Evolutionary conservation across 139 green algal species (phyloP), one percentile per base, ranked within the genome.

Genomic region (Ostreobium quekettii): DNA sequence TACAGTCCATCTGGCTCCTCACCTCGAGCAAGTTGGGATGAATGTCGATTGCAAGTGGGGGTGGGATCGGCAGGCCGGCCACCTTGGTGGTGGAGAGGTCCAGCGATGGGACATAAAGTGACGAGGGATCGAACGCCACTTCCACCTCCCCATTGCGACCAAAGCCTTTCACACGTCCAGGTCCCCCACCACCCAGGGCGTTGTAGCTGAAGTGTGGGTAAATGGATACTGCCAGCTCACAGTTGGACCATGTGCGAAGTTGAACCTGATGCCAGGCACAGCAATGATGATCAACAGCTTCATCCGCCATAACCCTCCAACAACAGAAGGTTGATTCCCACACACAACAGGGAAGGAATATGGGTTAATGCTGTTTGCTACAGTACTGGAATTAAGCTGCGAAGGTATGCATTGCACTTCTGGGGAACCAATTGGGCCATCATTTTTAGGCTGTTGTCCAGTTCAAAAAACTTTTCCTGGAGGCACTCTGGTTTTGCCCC

Each of bases 31-130:
- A 71, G 2, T 63, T 42, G 1, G 85, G 81, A 35, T 76, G 35
- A 56, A 95, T 90, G 15, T 61, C 76, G 28, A 95, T 95, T 57
- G 79, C 80, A 8, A 95, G 78, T 1, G 83, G 84, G 3, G 88
- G 88, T 26, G 82, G 84, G 66, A 95, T 80, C 8, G 88, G 88
- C 22, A 94, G 32, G 0, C 86, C 86, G 48, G 91, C 58, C 3
- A 95, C 73, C 6, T 42, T 78, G 1, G 86, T 75, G 3, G 84
- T 89, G 31, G 64, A 61, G 64, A 69, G 86, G 63, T 83, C 74
- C 31, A 95, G 78, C 57, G 78, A 72, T 4, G 88, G 88, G 37
- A 95, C 91, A 61, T 79, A 57, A 1, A 95, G 63, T 15, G 69
- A 60, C 69, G 33, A 15, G 5, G 67, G 4, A 47, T 36, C 36